These are phyloP conservation scores for Exophiala dermatitidis DNA, from an alignment of 2,329 filamentous ascomycete genomes.

Conservation along the genomic window DNA sequence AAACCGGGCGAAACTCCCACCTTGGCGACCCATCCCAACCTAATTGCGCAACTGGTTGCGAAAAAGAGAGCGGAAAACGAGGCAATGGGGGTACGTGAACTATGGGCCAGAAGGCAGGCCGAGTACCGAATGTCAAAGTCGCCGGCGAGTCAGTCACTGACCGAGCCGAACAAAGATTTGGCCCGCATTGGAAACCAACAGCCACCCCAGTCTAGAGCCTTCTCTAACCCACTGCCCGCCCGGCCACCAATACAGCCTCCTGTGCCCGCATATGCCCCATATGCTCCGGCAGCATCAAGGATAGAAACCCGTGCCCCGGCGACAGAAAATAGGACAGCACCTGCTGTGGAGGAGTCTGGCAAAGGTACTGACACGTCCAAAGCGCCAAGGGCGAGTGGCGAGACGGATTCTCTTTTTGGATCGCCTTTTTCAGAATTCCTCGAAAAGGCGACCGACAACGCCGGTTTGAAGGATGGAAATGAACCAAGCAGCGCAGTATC, in stretches of 20 bases:
- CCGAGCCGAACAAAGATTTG: constrained; percentile 3
- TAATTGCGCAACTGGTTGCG: constrained; percentile 20
- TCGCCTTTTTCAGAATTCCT: constrained; percentile 18
- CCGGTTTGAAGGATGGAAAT: constrained; percentile 6
- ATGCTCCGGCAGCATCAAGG: neutral
- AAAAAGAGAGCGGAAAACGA: constrained; percentile 21
- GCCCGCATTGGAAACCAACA: neutral
- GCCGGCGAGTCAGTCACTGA: constrained; percentile 7
- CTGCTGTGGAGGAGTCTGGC: constrained; percentile 5
- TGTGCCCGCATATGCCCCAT: neutral
- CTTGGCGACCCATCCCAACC: constrained; percentile 13
- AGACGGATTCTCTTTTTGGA: constrained; percentile 12
- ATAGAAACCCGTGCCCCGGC: neutral
- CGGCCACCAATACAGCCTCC: neutral
- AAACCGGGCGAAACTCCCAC: constrained; percentile 14
- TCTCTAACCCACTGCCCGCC: constrained; percentile 10
- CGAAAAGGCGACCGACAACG: constrained; percentile 15
- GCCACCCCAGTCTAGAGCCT: neutral
- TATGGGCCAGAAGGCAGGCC: constrained; percentile 16
- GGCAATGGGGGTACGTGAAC: constrained; percentile 11
- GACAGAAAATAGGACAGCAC: constrained; percentile 4
- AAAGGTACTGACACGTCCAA: neutral
- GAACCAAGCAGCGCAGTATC: neutral
- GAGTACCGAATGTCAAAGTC: constrained; percentile 15
- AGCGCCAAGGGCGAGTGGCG: neutral